phyloP scores from a whole-genome alignment of 2,329 filamentous ascomycete genomes.

The Penicillium aurantiogriseum region DNA sequence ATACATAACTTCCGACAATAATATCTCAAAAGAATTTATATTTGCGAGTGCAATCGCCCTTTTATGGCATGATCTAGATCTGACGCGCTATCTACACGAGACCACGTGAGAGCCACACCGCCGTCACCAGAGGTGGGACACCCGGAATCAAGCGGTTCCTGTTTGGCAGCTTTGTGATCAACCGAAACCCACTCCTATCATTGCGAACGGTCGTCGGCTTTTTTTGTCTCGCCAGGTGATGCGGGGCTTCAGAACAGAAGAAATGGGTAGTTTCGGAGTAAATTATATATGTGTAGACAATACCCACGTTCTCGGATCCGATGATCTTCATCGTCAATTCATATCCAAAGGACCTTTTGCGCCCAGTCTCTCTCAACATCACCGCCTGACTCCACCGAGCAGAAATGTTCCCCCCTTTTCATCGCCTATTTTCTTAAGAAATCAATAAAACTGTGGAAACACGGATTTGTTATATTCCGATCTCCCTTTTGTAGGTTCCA shows the following conservation, averaged over 20 bases:
- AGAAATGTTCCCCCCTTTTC: constrained; percentile 5
- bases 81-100: constrained; percentile 25
- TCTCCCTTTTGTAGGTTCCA: constrained; percentile 8
- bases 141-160: constrained; percentile 26
- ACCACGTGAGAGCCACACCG: constrained; percentile 28
- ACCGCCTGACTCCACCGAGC: constrained; percentile 7
- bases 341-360: constrained; percentile 1
- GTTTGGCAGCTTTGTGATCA: constrained; percentile 23
- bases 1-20: neutral
- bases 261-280: neutral
- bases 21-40: neutral
- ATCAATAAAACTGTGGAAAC: neutral
- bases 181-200: constrained; percentile 24
- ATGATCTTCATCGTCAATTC: constrained; percentile 6
- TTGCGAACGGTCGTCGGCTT: constrained; percentile 20
- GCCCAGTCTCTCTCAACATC: constrained; percentile 6
- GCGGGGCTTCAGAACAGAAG: neutral
- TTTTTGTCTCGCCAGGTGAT: neutral
- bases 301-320: constrained; percentile 1
- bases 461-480: constrained; percentile 10
- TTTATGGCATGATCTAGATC: constrained; percentile 6
- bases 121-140: constrained; percentile 14
- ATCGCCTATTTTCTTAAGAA: constrained; percentile 1
- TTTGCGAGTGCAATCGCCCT: constrained; percentile 14
- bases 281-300: neutral